These are phyloP conservation scores for Carpinus fangiana DNA, from an alignment of 306 rosid species.

Conservation along the genomic window DNA sequence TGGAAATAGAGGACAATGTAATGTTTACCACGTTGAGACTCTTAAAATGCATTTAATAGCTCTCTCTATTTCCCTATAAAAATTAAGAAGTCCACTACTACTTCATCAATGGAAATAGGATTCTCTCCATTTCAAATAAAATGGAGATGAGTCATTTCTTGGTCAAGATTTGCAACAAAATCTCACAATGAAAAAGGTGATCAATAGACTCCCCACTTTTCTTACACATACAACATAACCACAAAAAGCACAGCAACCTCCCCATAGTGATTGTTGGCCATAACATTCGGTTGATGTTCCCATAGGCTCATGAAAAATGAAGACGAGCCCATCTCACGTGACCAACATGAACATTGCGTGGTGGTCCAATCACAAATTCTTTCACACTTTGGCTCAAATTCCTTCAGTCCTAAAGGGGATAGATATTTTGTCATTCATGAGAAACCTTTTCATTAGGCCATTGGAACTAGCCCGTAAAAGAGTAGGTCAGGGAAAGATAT, in stretches of 20 bases:
- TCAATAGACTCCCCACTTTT: too few relatives aligned
- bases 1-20: too few relatives aligned
- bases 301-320: neutral
- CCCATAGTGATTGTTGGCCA: neutral
- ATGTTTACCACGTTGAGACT: neutral
- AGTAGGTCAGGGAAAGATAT: neutral
- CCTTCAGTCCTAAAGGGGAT: neutral
- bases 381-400: neutral
- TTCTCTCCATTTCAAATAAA: too few relatives aligned
- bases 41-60: neutral
- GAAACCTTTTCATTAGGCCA: neutral
- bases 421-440: neutral
- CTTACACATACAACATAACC: too few relatives aligned
- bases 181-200: too few relatives aligned
- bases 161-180: too few relatives aligned
- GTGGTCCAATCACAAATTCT: neutral
- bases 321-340: neutral
- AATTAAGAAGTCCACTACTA: neutral
- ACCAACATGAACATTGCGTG: neutral
- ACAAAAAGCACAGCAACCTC: neutral
- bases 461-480: neutral
- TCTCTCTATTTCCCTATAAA: neutral
- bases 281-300: neutral
- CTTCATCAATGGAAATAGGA: neutral
- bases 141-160: too few relatives aligned